Evolutionary conservation across 441 rosid genomes (phyloP).

Genomic region (Populus hybrid): DNA sequence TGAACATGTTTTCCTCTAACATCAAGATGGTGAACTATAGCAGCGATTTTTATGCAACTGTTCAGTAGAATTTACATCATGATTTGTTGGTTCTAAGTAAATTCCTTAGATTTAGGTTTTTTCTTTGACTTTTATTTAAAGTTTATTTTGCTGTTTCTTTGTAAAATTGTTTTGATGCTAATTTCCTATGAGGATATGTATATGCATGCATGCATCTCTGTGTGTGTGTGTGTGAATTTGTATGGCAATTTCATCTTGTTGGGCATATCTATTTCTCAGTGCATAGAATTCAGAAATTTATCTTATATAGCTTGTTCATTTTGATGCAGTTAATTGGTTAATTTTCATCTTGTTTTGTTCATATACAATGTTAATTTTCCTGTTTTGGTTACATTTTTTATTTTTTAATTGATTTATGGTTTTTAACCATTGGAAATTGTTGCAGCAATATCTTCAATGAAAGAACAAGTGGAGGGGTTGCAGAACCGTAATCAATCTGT

Average conservation of each 20-base stretch:
- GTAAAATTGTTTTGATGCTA: background rate
- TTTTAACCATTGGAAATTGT: background rate
- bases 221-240: no score
- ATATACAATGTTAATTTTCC: no score
- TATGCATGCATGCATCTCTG: no score
- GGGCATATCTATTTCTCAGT: background rate
- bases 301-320: background rate
- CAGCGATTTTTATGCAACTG: background rate
- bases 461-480: constrained; percentile 69
- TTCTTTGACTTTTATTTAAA: background rate
- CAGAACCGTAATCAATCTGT: constrained; percentile 70
- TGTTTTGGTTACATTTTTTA: no score
- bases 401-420: background rate
- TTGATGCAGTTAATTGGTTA: background rate
- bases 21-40: background rate
- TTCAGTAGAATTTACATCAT: background rate
- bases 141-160: background rate
- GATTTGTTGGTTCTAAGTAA: background rate
- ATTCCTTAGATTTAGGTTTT: no score
- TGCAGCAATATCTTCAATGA: constrained; percentile 86
- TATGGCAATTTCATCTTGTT: no score
- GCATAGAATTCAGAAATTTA: background rate
- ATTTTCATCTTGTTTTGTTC: background rate
- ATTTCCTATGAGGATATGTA: background rate
- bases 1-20: background rate